Percentiles rank a stretch among this genome's conserved stretches.
phyloP scores from a whole-genome alignment of 1,284 basidiomycete genomes.

The Cryptococcus sp. region DNA sequence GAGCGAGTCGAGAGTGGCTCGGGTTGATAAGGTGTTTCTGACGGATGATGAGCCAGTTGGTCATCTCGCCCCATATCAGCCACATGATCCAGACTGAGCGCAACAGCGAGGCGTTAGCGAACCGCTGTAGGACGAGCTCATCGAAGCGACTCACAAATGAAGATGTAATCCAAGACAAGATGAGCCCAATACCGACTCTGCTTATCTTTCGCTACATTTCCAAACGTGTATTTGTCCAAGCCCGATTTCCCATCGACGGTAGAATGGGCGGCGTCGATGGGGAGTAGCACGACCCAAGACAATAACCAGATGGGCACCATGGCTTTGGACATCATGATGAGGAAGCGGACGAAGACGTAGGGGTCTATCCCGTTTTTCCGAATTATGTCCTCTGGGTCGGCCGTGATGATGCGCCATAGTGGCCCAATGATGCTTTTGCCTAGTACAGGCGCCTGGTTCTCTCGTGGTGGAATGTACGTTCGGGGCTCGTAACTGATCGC shows the following conservation, averaged over 20 bases:
- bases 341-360: constrained; percentile 69
- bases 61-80: constrained; percentile 67
- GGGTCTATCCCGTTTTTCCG: constrained; percentile 61
- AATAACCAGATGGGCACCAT: constrained; percentile 66
- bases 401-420: constrained; percentile 51
- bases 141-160: constrained; percentile 51
- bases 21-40: constrained; percentile 69
- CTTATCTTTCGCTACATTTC: constrained; percentile 51
- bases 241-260: constrained; percentile 51
- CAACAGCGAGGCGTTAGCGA: background rate
- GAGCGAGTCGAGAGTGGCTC: constrained; percentile 64
- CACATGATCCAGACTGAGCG: constrained; percentile 66
- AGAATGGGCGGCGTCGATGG: constrained; percentile 62
- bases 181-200: constrained; percentile 55
- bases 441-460: constrained; percentile 39
- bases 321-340: constrained; percentile 66
- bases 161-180: constrained; percentile 53
- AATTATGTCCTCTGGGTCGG: constrained; percentile 56
- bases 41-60: constrained; percentile 65
- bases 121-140: background rate
- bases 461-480: constrained; percentile 59
- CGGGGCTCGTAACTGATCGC: constrained; percentile 68
- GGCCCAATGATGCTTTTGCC: constrained; percentile 35
- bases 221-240: constrained; percentile 60
- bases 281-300: constrained; percentile 64